A percentile compares a stretch with the other conserved stretches of the same genome.
Conservation (phyloP, 495 filamentous ascomycete genomes). For the Aspergillus mulundensis region DNA sequence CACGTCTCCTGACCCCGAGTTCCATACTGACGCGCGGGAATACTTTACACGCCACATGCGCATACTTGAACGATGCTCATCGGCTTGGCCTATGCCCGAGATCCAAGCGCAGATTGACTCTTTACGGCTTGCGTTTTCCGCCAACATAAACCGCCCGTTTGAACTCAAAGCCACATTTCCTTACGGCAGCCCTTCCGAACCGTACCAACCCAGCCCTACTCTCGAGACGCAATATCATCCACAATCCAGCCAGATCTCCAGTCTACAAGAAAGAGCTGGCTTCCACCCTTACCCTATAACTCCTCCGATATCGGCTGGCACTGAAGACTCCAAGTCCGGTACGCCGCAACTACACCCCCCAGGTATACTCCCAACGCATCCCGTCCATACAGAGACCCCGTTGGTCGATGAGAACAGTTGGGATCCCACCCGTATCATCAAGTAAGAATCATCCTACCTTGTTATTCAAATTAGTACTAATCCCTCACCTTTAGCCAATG, state of each 20-base stretch:
- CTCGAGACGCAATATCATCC: slow-evolving; percentile 46
- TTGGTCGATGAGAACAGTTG: slow-evolving; percentile 69
- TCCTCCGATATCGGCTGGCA: slow-evolving; percentile 73
- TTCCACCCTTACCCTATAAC: slow-evolving; percentile 75
- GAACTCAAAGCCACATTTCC: slow-evolving; percentile 85
- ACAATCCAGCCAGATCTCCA: slow-evolving; percentile 30
- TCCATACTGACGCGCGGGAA: slow-evolving; percentile 79
- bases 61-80: slow-evolving; percentile 80
- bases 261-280: slow-evolving; percentile 62
- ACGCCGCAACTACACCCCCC: slow-evolving; percentile 74
- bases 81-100: slow-evolving; percentile 86
- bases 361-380: slow-evolving; percentile 62
- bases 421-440: slow-evolving; percentile 92
- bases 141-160: slow-evolving; percentile 80
- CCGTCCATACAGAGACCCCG: slow-evolving; percentile 47
- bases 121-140: slow-evolving; percentile 87
- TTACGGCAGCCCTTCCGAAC: slow-evolving; percentile 72
- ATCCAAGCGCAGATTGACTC: slow-evolving; percentile 89
- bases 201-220: slow-evolving; percentile 59
- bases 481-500: slow-evolving; percentile 60
- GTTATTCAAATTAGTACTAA: slow-evolving; percentile 21
- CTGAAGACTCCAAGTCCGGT: slow-evolving; percentile 74
- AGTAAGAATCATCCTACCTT: slow-evolving; percentile 53
- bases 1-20: slow-evolving; percentile 87
- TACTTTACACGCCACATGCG: slow-evolving; percentile 96